A percentile compares a stretch with the other conserved stretches of the same genome.
Evolutionary conservation across 768 basidiomycete species (phyloP).

Genomic region (Lyophyllum semitale): DNA sequence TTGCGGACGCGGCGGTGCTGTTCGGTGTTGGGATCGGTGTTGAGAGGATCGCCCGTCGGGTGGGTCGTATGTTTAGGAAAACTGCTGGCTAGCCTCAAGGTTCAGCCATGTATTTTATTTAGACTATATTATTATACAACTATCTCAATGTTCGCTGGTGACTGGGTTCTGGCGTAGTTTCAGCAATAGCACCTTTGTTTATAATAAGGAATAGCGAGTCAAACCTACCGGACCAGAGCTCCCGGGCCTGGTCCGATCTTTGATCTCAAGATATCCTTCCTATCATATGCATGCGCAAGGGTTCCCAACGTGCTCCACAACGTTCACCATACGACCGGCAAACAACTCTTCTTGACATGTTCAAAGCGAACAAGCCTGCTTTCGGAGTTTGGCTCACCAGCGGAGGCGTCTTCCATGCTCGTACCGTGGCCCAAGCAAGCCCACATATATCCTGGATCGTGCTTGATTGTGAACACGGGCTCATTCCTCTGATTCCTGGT

Average conservation of each 20-base stretch:
- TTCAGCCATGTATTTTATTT: too few species aligned
- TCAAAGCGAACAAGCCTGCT: constrained; percentile 59
- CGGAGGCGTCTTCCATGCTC: constrained; percentile 59
- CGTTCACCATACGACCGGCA: too few species aligned
- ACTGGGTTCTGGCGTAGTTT: too few species aligned
- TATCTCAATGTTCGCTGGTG: too few species aligned
- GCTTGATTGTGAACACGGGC: constrained; percentile 71
- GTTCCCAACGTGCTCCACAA: too few species aligned
- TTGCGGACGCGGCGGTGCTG: constrained; percentile 70
- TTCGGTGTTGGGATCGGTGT: constrained; percentile 64
- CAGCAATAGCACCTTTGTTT: too few species aligned
- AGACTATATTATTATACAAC: too few species aligned
- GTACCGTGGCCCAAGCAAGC: constrained; percentile 58
- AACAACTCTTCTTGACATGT: constrained; percentile 51
- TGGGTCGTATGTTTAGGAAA: constrained; percentile 26
- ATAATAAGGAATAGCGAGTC: too few species aligned
- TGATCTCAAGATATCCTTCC: too few species aligned
- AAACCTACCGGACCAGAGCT: too few species aligned
- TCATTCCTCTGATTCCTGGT: constrained; percentile 54
- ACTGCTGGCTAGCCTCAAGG: background rate
- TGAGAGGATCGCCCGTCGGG: constrained; percentile 35
- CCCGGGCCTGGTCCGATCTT: too few species aligned
- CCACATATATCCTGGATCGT: constrained; percentile 61
- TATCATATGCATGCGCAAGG: too few species aligned
- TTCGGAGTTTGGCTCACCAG: constrained; percentile 70